Percentiles rank a stretch among this genome's conserved stretches.
phyloP scores from a whole-genome alignment of 2,329 filamentous ascomycete species.

The Zopfia rhizophila region DNA sequence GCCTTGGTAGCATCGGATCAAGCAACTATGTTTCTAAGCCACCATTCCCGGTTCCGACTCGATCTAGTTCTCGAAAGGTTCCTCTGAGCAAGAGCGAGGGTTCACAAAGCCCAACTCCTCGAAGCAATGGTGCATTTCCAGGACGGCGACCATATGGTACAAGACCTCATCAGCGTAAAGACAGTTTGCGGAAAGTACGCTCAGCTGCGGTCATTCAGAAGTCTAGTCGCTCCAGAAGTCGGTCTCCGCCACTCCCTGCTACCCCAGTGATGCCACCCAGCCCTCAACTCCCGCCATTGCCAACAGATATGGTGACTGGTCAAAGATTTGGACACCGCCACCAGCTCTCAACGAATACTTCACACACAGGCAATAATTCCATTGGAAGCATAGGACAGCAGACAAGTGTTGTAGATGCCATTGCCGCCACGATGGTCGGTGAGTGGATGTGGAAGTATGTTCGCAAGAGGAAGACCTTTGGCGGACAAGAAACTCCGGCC shows the following conservation, averaged over 20 bases:
- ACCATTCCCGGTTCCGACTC: conserved; percentile 90
- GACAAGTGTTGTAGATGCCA: conserved; percentile 90
- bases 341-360: conserved; percentile 70
- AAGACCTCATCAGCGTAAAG: conserved; percentile 59
- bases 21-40: conserved; percentile 62
- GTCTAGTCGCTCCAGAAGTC: conserved; percentile 56
- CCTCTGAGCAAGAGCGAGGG: conserved; percentile 78
- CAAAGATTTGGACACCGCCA: conserved; percentile 59
- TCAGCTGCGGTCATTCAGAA: conserved; percentile 78
- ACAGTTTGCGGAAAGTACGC: conserved; percentile 80
- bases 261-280: conserved; percentile 76
- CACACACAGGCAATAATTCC: conserved; percentile 66
- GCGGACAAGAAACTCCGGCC: conserved; percentile 69
- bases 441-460: conserved; percentile 98
- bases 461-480: conserved; percentile 88
- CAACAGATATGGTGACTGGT: conserved; percentile 72
- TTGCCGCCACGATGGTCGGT: conserved; percentile 97
- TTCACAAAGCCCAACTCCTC: conserved; percentile 77
- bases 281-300: conserved; percentile 76
- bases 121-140: conserved; percentile 51
- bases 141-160: conserved; percentile 53
- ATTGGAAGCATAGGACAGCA: conserved; percentile 71
- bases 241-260: conserved; percentile 70
- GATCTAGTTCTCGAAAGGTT: conserved; percentile 85
- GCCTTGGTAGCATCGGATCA: conserved; percentile 64